phyloP scores from a whole-genome alignment of 306 rosid genomes.

The Cucurbita ficifolia region DNA sequence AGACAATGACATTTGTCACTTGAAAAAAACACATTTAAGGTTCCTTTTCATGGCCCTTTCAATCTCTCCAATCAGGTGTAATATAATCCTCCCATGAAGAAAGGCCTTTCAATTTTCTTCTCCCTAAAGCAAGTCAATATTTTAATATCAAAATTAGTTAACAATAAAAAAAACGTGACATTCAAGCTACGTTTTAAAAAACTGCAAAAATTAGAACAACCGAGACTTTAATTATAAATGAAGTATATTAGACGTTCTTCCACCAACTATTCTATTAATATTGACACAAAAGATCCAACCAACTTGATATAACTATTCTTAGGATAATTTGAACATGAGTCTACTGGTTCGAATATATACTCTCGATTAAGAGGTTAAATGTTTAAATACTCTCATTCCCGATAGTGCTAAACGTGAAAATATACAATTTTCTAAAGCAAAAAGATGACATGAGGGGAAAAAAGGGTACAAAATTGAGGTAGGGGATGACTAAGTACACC shows the following conservation, averaged over 20 bases:
- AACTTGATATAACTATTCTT: background rate
- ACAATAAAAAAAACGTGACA: too few species aligned
- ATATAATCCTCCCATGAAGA: background rate
- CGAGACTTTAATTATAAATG: background rate
- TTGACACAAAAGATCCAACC: background rate
- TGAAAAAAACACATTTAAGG: background rate
- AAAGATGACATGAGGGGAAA: background rate
- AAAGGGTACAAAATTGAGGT: background rate
- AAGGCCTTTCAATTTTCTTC: background rate
- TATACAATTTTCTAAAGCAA: background rate
- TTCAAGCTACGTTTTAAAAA: too few species aligned
- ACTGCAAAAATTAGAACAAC: background rate
- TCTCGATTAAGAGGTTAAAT: background rate
- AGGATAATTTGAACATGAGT: background rate
- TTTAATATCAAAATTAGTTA: background rate
- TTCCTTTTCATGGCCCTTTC: slow-evolving; percentile 1
- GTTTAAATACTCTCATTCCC: background rate
- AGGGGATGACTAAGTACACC: too few species aligned
- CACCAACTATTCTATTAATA: background rate
- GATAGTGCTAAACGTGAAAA: background rate
- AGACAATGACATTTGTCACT: background rate
- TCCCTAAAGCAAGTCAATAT: background rate
- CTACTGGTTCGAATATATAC: too few species aligned
- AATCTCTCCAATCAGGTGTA: background rate
- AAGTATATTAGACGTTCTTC: background rate